Evolutionary conservation across 306 rosid genomes (phyloP).

Genomic region (Purshia tridentata): DNA sequence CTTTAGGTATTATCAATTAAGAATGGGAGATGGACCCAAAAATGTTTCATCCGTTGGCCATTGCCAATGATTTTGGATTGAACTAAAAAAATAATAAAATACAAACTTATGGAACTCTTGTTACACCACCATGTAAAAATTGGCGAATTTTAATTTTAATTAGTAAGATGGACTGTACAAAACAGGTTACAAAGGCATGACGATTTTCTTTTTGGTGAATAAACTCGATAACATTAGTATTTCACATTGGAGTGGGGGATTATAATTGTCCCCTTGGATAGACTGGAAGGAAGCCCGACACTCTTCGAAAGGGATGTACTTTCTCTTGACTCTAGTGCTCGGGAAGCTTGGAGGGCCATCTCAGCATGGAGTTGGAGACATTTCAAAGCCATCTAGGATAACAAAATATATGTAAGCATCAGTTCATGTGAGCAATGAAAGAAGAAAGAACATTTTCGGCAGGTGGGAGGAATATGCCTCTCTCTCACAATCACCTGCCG

Average conservation of each 20-base stretch:
- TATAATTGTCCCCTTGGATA: conserved; percentile 58
- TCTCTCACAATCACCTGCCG: too few relatives aligned
- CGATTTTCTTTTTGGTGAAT: neutral
- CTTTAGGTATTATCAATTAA: too few relatives aligned
- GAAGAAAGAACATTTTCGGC: neutral
- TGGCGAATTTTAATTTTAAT: neutral
- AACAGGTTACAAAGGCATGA: neutral
- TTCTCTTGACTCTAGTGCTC: conserved; percentile 71
- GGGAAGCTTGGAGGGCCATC: conserved; percentile 93
- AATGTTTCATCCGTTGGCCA: too few relatives aligned
- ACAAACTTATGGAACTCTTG: too few relatives aligned
- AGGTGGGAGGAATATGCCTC: too few relatives aligned
- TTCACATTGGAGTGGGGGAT: conserved; percentile 52
- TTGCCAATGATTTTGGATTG: too few relatives aligned
- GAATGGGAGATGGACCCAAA: too few relatives aligned
- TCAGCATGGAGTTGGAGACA: conserved; percentile 90
- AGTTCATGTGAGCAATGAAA: conserved; percentile 1
- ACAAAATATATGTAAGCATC: neutral
- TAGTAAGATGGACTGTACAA: neutral
- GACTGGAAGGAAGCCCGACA: conserved; percentile 46
- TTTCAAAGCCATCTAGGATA: conserved; percentile 70
- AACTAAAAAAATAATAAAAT: too few relatives aligned
- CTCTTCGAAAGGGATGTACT: conserved; percentile 40
- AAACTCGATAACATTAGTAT: conserved; percentile 15
- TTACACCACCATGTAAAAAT: neutral